Percentiles rank a stretch among this genome's conserved stretches.
These are phyloP conservation scores for Beauveria sp. DNA, from an alignment of 2,329 filamentous ascomycete species.

Conservation along the genomic window DNA sequence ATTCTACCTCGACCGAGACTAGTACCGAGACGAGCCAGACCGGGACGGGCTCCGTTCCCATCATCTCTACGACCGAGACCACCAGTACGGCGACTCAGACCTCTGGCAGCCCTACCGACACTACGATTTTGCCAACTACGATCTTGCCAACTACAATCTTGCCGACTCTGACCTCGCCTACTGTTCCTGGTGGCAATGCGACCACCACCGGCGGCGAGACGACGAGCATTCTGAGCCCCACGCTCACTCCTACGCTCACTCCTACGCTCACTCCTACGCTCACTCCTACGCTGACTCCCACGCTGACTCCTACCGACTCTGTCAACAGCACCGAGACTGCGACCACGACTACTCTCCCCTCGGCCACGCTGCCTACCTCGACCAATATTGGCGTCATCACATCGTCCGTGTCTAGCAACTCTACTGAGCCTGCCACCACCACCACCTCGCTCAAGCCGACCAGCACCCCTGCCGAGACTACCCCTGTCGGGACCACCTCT, in stretches of 20 bases:
- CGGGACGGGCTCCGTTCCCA: not conserved
- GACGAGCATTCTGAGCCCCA: conserved; percentile 2
- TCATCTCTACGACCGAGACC: not conserved
- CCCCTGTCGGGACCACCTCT: not conserved
- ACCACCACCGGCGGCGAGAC: conserved; percentile 9
- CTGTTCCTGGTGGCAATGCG: conserved; percentile 1
- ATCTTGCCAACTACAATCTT: not conserved
- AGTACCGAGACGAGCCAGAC: not conserved
- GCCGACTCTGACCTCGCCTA: conserved; percentile 3
- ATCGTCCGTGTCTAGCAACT: not conserved
- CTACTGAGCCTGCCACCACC: not conserved
- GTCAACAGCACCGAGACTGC: not conserved
- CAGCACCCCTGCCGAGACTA: not conserved
- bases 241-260: not conserved
- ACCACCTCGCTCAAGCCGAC: not conserved
- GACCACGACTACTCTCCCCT: not conserved
- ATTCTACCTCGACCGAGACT: not conserved
- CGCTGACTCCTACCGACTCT: not conserved
- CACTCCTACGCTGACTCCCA: not conserved
- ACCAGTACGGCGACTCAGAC: not conserved
- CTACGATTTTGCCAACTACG: not conserved
- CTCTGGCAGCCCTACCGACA: conserved; percentile 13
- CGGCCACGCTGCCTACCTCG: not conserved
- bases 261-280: not conserved
- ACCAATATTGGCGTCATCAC: conserved; percentile 12